Base-by-base conservation (phyloP, 2,329 filamentous ascomycete genomes). In the Botrytis galanthina region DNA sequence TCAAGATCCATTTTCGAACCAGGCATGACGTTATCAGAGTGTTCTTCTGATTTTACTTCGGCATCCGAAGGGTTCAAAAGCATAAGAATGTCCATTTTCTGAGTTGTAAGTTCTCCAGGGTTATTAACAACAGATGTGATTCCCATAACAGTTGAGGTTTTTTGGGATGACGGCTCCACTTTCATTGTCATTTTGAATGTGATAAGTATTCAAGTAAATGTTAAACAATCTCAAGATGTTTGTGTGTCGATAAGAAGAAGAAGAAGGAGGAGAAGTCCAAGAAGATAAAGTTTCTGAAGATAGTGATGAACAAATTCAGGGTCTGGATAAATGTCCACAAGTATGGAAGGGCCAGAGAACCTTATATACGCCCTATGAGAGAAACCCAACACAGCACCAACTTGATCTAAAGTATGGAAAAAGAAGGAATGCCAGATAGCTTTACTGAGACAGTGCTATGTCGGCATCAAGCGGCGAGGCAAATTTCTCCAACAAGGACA, bases 401-500 rank as follows among this genome's bases (percentile, higher is more conserved):
- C 59, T 72, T n/a, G 29, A 64, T 66, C 18, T 57, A n/a, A 32
- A 37, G 44, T 67, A 51, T 59, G 51, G 35, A 51, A 51, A 39
- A 62, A 60, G 37, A 68, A 60, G 51, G 42, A 72, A 72, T 60
- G 51, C 42, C 71, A 39, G 48, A 59, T 68, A 68, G 4, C 37
- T 44, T 54, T 54, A 5, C 32, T 51, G 60, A 67, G 70, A 67
- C 42, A 57, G 35, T 60, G n/a, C 48, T 42, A 68, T 68, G 44
- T 67, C 60, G 61, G 70, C 39, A 69, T 68, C 62, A 72, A 68
- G 62, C 37, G 71, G 62, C n/a, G 62, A 72, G 51, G 29, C 39
- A 51, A 35, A 51, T 60, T 60, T 68, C 39, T 29, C 51, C 62
- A 68, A 48, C 62, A 72, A 66, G 70, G 70, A 72, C 60, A 72